Evolutionary conservation across 441 rosid genomes (phyloP).

Genomic region (Euphorbia celastroides): DNA sequence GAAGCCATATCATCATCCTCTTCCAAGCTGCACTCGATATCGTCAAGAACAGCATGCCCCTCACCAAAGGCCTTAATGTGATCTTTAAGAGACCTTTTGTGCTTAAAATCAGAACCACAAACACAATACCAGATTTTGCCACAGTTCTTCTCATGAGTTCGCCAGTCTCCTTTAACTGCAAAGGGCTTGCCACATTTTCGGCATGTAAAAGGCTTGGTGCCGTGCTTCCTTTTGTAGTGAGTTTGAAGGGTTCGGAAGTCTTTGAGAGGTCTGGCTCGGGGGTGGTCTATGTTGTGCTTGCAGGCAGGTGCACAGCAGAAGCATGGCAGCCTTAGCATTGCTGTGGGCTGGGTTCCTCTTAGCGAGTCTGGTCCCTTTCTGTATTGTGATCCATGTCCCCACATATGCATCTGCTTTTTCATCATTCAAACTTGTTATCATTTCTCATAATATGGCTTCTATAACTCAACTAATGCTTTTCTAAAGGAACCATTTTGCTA

Average conservation of each 20-base stretch:
- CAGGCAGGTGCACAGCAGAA: slow-evolving; percentile 57
- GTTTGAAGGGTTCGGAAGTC: slow-evolving; percentile 75
- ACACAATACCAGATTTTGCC: slow-evolving; percentile 60
- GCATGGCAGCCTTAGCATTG: slow-evolving; percentile 63
- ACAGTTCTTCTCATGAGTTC: slow-evolving; percentile 77
- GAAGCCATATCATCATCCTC: slow-evolving; percentile 50
- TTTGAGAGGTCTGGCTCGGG: slow-evolving; percentile 57
- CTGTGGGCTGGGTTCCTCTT: slow-evolving; percentile 58
- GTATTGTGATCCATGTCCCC: slow-evolving; percentile 78
- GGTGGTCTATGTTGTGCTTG: slow-evolving; percentile 63
- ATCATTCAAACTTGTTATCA: not conserved
- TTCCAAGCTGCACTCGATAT: slow-evolving; percentile 22
- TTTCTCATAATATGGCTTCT: too few relatives aligned
- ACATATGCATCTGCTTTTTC: slow-evolving; percentile 62
- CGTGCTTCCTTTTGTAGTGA: slow-evolving; percentile 71
- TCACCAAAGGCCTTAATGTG: slow-evolving; percentile 55
- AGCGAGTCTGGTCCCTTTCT: slow-evolving; percentile 67
- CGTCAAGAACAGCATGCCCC: slow-evolving; percentile 39
- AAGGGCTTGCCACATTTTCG: slow-evolving; percentile 60
- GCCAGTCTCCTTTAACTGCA: slow-evolving; percentile 74
- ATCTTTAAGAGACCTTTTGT: slow-evolving; percentile 61
- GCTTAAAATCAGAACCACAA: slow-evolving; percentile 68
- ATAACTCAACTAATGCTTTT: not conserved
- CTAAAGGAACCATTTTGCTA: too few relatives aligned
- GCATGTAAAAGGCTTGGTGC: slow-evolving; percentile 57